phyloP scores from a whole-genome alignment of 148 eudicot genomes.

The Rhododendron griersonianum region DNA sequence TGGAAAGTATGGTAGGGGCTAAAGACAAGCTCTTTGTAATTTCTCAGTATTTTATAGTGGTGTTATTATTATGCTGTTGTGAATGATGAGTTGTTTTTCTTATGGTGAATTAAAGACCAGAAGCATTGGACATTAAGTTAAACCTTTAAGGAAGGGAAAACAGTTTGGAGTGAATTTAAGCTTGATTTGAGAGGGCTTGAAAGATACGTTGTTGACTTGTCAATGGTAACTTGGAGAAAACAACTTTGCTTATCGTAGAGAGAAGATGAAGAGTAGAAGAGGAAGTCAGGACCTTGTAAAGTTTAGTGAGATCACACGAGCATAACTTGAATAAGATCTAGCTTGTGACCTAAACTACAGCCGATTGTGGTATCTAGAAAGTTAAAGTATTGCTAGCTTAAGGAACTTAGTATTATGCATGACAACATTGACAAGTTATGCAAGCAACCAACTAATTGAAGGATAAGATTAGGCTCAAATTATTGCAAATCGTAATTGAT shows the following conservation, averaged over 20 bases:
- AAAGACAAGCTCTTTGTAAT: not conserved
- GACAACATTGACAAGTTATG: not conserved
- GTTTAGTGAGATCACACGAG: not conserved
- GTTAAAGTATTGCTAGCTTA: not conserved
- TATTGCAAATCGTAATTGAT: not conserved
- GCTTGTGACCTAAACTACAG: not conserved
- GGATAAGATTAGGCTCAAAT: not conserved
- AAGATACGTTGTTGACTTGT: not conserved
- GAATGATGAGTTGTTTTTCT: not conserved
- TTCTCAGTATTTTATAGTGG: not conserved
- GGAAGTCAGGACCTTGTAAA: not conserved
- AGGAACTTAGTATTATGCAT: not conserved
- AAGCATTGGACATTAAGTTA: not conserved
- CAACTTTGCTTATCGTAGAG: not conserved
- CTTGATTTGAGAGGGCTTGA: not conserved
- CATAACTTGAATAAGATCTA: not conserved
- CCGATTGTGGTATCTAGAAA: not conserved
- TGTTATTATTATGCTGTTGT: not conserved
- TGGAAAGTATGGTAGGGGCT: not conserved
- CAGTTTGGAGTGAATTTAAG: not conserved
- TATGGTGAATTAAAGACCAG: not conserved
- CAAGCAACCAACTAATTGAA: not conserved
- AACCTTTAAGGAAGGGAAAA: not conserved
- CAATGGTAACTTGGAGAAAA: not conserved
- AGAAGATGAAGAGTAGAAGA: not conserved